Percentiles rank a stretch among this genome's conserved stretches.
Evolutionary conservation across 257 asterid genomes (phyloP).

Genomic region (Orobanche coerulescens): DNA sequence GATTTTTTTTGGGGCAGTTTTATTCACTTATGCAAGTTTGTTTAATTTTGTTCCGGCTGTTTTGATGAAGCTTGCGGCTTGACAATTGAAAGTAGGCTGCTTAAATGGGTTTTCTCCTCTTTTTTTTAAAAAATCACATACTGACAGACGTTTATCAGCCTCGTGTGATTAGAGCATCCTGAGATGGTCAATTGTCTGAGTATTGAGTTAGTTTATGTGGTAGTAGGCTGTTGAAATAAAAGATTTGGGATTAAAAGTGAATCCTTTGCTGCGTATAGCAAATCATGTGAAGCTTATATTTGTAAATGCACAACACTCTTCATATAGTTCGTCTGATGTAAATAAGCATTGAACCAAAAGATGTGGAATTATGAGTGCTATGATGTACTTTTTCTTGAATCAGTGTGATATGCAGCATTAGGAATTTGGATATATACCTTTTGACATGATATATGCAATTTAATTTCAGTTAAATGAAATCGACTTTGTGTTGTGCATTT

Average conservation of each 20-base stretch:
- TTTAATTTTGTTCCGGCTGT: background rate
- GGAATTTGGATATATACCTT: background rate
- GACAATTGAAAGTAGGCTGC: background rate
- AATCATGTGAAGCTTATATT: background rate
- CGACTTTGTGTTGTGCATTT: background rate
- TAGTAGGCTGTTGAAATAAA: too few relatives aligned
- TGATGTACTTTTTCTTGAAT: background rate
- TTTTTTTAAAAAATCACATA: too few relatives aligned
- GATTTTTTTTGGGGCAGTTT: background rate
- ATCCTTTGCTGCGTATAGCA: background rate
- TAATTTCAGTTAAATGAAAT: too few relatives aligned
- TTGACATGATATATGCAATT: background rate
- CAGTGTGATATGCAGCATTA: background rate
- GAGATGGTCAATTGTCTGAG: too few relatives aligned
- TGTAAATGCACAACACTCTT: background rate
- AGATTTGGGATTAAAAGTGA: too few relatives aligned
- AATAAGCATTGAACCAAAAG: background rate
- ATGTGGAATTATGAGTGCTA: conserved; percentile 2
- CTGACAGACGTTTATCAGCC: too few relatives aligned
- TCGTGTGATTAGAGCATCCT: background rate
- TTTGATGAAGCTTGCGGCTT: background rate
- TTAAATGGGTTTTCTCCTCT: too few relatives aligned
- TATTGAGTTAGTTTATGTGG: too few relatives aligned
- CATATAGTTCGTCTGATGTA: background rate
- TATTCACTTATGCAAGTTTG: background rate